These are phyloP conservation scores for Dianthus caryophyllus DNA, from an alignment of 148 eudicot genomes.

Conservation along the genomic window DNA sequence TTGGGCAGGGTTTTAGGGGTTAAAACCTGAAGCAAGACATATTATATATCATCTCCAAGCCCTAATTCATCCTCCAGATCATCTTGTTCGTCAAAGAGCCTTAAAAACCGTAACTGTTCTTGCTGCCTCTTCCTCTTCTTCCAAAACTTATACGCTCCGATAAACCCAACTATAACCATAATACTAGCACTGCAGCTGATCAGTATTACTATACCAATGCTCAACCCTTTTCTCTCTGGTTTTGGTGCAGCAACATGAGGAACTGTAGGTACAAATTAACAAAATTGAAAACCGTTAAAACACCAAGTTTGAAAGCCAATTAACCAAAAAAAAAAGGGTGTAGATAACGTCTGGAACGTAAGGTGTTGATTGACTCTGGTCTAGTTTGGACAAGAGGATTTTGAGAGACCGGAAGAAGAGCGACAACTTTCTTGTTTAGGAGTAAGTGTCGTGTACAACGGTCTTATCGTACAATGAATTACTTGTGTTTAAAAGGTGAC, in stretches of 20 bases:
- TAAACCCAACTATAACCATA: conserved; percentile 34
- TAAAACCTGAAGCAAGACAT: conserved; percentile 4
- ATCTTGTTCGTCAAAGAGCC: conserved; percentile 78
- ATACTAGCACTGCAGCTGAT: conserved; percentile 35
- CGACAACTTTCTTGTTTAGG: no score
- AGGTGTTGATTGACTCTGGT: no score
- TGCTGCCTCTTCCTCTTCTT: conserved; percentile 63
- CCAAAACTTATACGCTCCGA: conserved; percentile 58
- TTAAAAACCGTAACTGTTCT: conserved; percentile 81
- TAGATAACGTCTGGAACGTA: no score
- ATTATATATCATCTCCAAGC: conserved; percentile 35
- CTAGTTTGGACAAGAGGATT: no score
- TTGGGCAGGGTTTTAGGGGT: not conserved
- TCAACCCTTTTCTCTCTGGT: conserved; percentile 28
- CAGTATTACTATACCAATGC: conserved; percentile 30
- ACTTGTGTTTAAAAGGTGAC: no score
- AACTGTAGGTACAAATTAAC: conserved; percentile 31
- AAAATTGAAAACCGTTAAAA: not conserved
- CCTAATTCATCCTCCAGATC: conserved; percentile 80
- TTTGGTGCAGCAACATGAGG: conserved; percentile 25
- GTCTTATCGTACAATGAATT: no score
- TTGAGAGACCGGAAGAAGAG: no score
- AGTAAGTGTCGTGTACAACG: no score
- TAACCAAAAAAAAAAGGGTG: no score
- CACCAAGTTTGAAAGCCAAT: no score